Evolutionary conservation across 352 stramenopile species (phyloP).

Genomic region (Peronospora farinosa): DNA sequence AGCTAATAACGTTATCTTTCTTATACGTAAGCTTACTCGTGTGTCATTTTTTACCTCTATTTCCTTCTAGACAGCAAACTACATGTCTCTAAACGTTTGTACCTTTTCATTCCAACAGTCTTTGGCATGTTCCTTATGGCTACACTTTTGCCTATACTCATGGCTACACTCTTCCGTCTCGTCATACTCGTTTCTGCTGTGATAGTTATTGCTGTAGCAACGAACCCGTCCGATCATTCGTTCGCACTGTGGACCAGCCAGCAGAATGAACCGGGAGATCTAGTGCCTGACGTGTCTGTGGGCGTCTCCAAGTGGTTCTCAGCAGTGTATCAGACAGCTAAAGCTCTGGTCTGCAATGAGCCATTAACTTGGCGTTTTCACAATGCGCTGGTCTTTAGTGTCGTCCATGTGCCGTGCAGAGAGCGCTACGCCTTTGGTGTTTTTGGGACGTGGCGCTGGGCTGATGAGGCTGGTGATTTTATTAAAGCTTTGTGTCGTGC

Average conservation of each 20-base stretch:
- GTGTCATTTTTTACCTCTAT: not conserved
- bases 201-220: slow-evolving; percentile 30
- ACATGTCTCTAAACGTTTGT: slow-evolving; percentile 8
- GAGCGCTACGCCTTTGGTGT: slow-evolving; percentile 62
- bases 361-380: slow-evolving; percentile 52
- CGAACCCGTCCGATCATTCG: slow-evolving; percentile 64
- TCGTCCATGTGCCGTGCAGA: slow-evolving; percentile 54
- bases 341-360: slow-evolving; percentile 58
- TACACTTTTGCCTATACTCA: slow-evolving; percentile 52
- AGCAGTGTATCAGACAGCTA: slow-evolving; percentile 61
- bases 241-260: slow-evolving; percentile 60
- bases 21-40: slow-evolving; percentile 42
- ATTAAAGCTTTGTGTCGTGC: slow-evolving; percentile 44
- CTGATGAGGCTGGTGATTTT: slow-evolving; percentile 36
- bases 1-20: slow-evolving; percentile 60
- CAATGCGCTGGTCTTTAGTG: slow-evolving; percentile 56
- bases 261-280: slow-evolving; percentile 37
- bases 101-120: slow-evolving; percentile 17
- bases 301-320: slow-evolving; percentile 64
- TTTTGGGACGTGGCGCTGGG: slow-evolving; percentile 70
- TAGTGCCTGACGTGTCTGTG: slow-evolving; percentile 37
- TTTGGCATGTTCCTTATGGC: slow-evolving; percentile 68
- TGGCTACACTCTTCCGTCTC: slow-evolving; percentile 39
- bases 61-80: slow-evolving; percentile 6
- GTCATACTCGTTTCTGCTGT: slow-evolving; percentile 27